Conservation (phyloP, 495 filamentous ascomycete genomes). For the Aspergillus panamensis region DNA sequence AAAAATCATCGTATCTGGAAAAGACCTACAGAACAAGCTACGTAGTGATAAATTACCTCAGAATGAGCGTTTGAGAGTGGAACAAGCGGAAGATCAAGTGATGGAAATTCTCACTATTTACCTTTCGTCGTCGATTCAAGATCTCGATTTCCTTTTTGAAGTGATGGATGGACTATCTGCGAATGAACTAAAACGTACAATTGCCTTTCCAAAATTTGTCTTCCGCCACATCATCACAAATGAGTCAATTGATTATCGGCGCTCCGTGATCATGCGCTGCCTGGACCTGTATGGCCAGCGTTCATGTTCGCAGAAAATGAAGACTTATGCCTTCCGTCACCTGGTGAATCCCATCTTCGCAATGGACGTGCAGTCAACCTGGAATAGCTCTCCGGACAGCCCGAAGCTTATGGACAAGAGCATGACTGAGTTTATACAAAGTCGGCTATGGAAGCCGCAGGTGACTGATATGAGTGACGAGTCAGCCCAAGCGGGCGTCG, state of each 20-base stretch:
- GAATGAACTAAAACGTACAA: conserved; percentile 73
- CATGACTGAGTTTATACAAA: conserved; percentile 87
- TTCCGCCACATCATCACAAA: conserved; percentile 80
- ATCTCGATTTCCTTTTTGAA: conserved; percentile 85
- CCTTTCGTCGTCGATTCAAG: conserved; percentile 65
- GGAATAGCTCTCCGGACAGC: conserved; percentile 52
- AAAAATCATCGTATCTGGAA: conserved; percentile 64
- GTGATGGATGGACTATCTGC: conserved; percentile 80
- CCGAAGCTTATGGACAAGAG: conserved; percentile 80
- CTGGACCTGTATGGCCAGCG: conserved; percentile 82
- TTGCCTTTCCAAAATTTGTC: conserved; percentile 75
- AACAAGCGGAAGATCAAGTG: conserved; percentile 84
- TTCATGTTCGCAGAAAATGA: conserved; percentile 75
- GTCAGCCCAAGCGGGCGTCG: conserved; percentile 76
- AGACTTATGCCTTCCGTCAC: conserved; percentile 87
- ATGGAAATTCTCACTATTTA: conserved; percentile 83
- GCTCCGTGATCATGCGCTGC: conserved; percentile 76
- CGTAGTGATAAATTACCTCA: conserved; percentile 64
- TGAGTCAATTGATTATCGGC: conserved; percentile 85
- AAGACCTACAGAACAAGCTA: conserved; percentile 69
- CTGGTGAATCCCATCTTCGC: conserved; percentile 95
- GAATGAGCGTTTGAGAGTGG: conserved; percentile 74
- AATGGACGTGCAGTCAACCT: conserved; percentile 79
- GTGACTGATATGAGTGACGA: conserved; percentile 82
- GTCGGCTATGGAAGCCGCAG: conserved; percentile 91